Percentiles rank a stretch among this genome's conserved stretches.
Conservation (phyloP, 768 basidiomycete genomes). For the Mrakia hoshinonis region DNA sequence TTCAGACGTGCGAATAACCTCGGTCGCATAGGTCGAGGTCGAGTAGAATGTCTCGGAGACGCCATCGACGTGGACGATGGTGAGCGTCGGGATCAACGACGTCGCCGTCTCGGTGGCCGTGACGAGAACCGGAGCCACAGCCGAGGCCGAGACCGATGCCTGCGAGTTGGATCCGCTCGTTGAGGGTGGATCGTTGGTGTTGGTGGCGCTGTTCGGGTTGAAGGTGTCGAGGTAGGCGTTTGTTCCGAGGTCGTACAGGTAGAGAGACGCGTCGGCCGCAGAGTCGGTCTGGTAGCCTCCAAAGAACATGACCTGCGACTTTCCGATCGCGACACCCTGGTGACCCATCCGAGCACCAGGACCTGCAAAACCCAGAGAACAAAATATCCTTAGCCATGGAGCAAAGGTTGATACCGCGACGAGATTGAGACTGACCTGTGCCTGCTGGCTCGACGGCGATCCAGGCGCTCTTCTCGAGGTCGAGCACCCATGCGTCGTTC, state of each 20-base stretch:
- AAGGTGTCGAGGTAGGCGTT: slow-evolving; percentile 25
- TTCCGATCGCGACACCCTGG: slow-evolving; percentile 19
- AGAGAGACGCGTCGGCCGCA: slow-evolving; percentile 20
- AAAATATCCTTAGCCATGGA: too few species aligned
- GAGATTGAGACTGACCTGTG: neutral
- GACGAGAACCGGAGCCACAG: neutral
- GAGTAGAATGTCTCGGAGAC: neutral
- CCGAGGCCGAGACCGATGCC: neutral
- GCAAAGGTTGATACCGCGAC: neutral
- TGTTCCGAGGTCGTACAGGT: slow-evolving; percentile 27
- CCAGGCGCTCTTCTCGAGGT: slow-evolving; percentile 14
- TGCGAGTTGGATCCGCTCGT: neutral
- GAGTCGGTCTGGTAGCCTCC: slow-evolving; percentile 25
- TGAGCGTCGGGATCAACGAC: neutral
- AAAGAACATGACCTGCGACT: slow-evolving; percentile 27
- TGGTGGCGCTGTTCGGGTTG: slow-evolving; percentile 12
- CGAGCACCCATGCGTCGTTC: slow-evolving; percentile 25
- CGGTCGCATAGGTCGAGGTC: neutral
- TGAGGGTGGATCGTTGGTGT: neutral
- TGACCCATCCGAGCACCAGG: slow-evolving; percentile 15
- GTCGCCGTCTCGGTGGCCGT: neutral
- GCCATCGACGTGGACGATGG: neutral
- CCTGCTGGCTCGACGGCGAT: slow-evolving; percentile 7
- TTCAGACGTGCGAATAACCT: too few species aligned
- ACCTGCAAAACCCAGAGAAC: neutral